Evolutionary conservation across 1,284 basidiomycete species (phyloP), one percentile per base, ranked within the genome.

Genomic region (Moniliophthora roreri): DNA sequence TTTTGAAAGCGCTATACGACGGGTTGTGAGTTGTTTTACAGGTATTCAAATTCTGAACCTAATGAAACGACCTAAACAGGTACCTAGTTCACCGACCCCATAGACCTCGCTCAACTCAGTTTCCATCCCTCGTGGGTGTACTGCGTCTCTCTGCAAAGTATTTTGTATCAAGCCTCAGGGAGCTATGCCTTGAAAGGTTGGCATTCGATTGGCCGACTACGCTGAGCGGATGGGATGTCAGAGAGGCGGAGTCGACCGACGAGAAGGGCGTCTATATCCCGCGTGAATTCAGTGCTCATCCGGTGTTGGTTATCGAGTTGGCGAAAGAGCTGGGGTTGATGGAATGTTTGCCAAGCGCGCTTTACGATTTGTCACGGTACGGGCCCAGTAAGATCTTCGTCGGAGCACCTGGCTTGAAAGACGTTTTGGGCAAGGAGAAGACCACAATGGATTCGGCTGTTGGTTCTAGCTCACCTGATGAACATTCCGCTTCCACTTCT

Each of bases 321-420:
- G 85, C 86, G 1, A 66, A 83, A 38, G 82, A 88, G 53, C 78
- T 88, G 52, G 74, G 75, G 44, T 66, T 87, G 0, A 70, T 74
- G 7, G 70, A 74, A 2, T 64, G 89, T 48, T 75, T 89, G 11
- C 81, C 85, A 2, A 73, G 83, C 26, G 85, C 85, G 0, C 80
- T 89, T 62, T 89, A 89, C 65, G 86, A 89, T 58, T 76, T 89
- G 37, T 80, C 84, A 2, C 76, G 87, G 18, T 88, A 88, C 58
- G 85, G 81, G 0, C 83, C 86, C 0, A 84, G 83, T 66, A 81
- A 81, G 65, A 86, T 88, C 56, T 69, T 84, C 58, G 53, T 69
- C 0, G 86, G 87, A 5, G 67, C 80, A 0, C 50, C 55, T 3
- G 59, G 63, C 1, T 65, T 69, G 7, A 24, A 28, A 10, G 10